Evolutionary conservation across 176 grass and related monocot species (phyloP).

Genomic region (Aegilops bicornis): DNA sequence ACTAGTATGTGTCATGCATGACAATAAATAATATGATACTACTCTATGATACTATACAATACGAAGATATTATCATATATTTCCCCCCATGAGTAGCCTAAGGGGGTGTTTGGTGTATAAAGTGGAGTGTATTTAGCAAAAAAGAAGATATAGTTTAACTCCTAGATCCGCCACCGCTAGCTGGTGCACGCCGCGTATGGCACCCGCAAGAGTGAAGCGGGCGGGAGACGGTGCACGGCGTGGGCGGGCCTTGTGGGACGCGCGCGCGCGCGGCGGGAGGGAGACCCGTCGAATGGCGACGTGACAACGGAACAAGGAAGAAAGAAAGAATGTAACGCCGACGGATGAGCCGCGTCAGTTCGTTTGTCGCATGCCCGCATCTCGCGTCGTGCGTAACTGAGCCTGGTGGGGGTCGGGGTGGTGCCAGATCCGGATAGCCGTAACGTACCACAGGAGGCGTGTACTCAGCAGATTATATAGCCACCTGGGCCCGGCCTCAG

Average conservation of each 20-base stretch:
- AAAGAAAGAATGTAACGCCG: not conserved
- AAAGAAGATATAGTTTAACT: too few relatives aligned
- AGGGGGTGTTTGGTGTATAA: too few relatives aligned
- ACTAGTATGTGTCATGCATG: too few relatives aligned
- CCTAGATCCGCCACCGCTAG: too few relatives aligned
- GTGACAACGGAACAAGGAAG: not conserved
- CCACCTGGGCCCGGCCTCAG: not conserved
- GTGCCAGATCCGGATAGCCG: not conserved
- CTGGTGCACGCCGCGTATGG: too few relatives aligned
- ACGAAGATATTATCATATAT: too few relatives aligned
- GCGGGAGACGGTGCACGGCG: too few relatives aligned
- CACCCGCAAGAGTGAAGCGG: too few relatives aligned
- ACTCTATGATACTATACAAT: too few relatives aligned
- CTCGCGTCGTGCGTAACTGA: not conserved
- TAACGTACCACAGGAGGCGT: not conserved
- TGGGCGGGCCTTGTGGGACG: not conserved
- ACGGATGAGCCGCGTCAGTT: not conserved
- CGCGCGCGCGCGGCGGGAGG: not conserved
- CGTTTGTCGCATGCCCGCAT: not conserved
- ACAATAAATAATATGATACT: too few relatives aligned
- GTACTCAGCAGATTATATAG: not conserved
- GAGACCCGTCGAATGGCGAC: not conserved
- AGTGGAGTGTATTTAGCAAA: too few relatives aligned
- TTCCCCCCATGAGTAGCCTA: too few relatives aligned
- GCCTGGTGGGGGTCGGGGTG: not conserved